Conservation (phyloP, 495 filamentous ascomycete species). For the Massariosphaeria phaeospora region DNA sequence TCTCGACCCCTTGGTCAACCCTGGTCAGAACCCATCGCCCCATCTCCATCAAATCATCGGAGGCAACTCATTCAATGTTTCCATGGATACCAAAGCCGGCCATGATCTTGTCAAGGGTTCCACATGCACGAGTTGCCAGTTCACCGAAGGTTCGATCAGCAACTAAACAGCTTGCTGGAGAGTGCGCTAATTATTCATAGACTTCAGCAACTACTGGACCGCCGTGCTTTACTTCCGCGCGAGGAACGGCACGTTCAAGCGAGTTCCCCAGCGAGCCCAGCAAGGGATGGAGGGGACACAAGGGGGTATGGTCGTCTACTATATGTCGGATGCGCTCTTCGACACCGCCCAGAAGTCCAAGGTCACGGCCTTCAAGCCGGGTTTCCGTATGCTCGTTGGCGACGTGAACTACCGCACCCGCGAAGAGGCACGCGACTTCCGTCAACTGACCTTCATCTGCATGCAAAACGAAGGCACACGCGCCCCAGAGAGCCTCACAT, state of each 20-base stretch:
- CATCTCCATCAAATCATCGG: constrained; percentile 33
- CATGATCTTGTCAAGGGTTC: constrained; percentile 26
- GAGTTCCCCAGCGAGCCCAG: constrained; percentile 29
- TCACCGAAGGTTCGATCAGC: constrained; percentile 13
- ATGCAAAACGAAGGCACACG: constrained; percentile 29
- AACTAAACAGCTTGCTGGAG: no score
- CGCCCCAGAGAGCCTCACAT: constrained; percentile 20
- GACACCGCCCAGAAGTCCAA: constrained; percentile 24
- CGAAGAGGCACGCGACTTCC: constrained; percentile 14
- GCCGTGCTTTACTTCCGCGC: constrained; percentile 32
- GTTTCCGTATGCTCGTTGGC: constrained; percentile 35
- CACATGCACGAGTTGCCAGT: constrained; percentile 34
- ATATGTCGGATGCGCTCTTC: constrained; percentile 28
- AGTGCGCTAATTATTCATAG: no score
- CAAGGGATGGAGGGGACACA: constrained; percentile 22
- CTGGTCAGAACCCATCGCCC: constrained; percentile 29
- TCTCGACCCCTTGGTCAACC: constrained; percentile 42
- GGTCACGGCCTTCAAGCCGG: constrained; percentile 30
- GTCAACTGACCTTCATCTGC: constrained; percentile 29
- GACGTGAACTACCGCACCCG: constrained; percentile 14
- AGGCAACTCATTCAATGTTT: constrained; percentile 32
- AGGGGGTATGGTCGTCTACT: constrained; percentile 33
- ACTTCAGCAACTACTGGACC: constrained; percentile 36
- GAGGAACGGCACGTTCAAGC: constrained; percentile 31
- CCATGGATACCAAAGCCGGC: constrained; percentile 24